phyloP scores from a whole-genome alignment of 257 asterid genomes.

The Plantago major region DNA sequence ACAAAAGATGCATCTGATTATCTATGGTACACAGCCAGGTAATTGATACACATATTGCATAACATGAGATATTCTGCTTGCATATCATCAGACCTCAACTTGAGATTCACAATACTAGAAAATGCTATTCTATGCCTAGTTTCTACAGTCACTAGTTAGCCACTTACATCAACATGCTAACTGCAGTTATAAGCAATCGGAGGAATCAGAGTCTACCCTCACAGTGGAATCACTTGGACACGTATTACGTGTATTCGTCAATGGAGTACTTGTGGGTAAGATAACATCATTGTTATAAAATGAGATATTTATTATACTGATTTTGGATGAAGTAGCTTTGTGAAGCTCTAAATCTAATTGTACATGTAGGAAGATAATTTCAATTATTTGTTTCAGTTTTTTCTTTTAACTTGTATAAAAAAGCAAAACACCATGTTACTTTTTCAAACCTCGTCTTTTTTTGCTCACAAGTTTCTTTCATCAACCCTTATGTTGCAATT shows the following conservation, averaged over 20 bases:
- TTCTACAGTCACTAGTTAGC: neutral
- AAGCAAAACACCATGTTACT: neutral
- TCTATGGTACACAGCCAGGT: constrained; percentile 84
- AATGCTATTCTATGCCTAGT: neutral
- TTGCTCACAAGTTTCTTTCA: neutral
- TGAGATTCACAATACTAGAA: neutral
- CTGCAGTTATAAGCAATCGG: constrained; percentile 41
- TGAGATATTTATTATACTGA: neutral
- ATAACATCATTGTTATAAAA: neutral
- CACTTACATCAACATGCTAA: constrained; percentile 21
- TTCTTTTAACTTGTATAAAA: neutral
- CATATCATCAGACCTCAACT: constrained; percentile 1
- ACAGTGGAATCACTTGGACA: constrained; percentile 63
- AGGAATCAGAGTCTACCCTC: constrained; percentile 32
- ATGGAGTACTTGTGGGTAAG: constrained; percentile 64
- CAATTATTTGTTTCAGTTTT: neutral
- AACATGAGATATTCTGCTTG: neutral
- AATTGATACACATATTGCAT: constrained; percentile 2
- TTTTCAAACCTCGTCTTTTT: neutral
- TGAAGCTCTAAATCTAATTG: no score
- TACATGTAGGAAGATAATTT: no score
- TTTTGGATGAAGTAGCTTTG: no score
- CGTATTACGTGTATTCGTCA: constrained; percentile 54
- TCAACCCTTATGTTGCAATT: no score
- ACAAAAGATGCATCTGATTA: constrained; percentile 81